Percentiles rank a stretch among this genome's conserved stretches.
phyloP scores from a whole-genome alignment of 805 yeast genomes.

The Limtongia smithiae region DNA sequence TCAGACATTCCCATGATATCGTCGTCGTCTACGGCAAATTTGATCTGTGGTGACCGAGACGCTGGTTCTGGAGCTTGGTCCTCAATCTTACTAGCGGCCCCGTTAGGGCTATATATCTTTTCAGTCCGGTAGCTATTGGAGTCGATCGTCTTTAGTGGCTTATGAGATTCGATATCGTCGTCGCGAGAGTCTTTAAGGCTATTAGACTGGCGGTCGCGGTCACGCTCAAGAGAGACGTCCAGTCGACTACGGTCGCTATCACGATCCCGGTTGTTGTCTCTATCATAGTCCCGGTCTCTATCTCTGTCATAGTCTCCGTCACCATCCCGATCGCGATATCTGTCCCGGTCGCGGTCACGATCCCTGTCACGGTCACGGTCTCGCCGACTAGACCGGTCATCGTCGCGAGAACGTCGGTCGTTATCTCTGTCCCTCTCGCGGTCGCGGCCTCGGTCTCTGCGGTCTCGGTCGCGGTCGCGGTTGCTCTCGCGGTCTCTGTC shows the following conservation, averaged over 20 bases:
- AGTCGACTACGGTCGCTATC: constrained; percentile 9
- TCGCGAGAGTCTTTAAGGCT: too few relatives aligned
- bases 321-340: constrained; percentile 19
- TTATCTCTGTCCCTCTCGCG: constrained; percentile 16
- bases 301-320: constrained; percentile 17
- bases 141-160: too few relatives aligned
- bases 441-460: constrained; percentile 2
- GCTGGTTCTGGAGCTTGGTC: too few relatives aligned
- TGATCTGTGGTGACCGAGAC: background rate
- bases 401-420: constrained; percentile 18
- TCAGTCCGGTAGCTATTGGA: too few relatives aligned
- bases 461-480: constrained; percentile 10
- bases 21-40: constrained; percentile 26
- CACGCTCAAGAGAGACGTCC: constrained; percentile 6
- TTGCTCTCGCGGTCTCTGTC: constrained; percentile 22
- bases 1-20: constrained; percentile 34
- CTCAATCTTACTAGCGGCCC: constrained; percentile 18
- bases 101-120: background rate
- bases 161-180: too few relatives aligned
- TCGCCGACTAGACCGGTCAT: constrained; percentile 22
- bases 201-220: constrained; percentile 7
- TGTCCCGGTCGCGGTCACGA: constrained; percentile 10
- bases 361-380: constrained; percentile 7
- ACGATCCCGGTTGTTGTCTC: constrained; percentile 3
- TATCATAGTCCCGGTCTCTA: constrained; percentile 9